A percentile compares a stretch with the other conserved stretches of the same genome.
Evolutionary conservation across 495 filamentous ascomycete genomes (phyloP).

Genomic region (Penicillium atrosanguineum): DNA sequence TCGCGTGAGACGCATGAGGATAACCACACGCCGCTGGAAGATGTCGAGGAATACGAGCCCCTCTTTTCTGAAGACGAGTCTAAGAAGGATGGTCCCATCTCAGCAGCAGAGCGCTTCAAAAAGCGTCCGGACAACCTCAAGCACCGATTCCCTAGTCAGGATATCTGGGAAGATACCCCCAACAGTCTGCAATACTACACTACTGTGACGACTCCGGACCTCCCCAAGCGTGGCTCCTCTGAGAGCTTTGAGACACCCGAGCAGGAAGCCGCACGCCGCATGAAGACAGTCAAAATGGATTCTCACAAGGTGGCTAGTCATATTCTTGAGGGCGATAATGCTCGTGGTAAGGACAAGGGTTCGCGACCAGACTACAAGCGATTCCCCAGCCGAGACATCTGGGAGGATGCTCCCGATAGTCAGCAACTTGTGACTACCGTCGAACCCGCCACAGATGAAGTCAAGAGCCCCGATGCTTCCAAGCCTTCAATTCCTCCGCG

Average conservation of each 20-base stretch:
- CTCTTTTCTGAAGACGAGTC: conserved; percentile 83
- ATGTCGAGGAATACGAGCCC: conserved; percentile 93
- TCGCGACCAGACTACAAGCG: conserved; percentile 57
- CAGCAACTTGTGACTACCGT: conserved; percentile 79
- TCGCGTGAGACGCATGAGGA: conserved; percentile 54
- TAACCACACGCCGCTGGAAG: conserved; percentile 70
- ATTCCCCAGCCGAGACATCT: conserved; percentile 93
- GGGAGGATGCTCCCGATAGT: conserved; percentile 92
- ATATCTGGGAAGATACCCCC: conserved; percentile 97
- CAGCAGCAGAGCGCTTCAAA: conserved; percentile 60
- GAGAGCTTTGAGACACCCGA: conserved; percentile 55
- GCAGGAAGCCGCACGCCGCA: conserved; percentile 51
- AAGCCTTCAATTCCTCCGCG: conserved; percentile 47
- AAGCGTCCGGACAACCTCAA: conserved; percentile 57
- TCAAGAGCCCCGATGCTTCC: conserved; percentile 37
- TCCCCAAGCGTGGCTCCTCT: conserved; percentile 26
- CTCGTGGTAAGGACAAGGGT: conserved; percentile 35
- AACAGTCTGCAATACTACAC: conserved; percentile 80
- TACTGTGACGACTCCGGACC: conserved; percentile 79
- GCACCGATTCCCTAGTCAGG: conserved; percentile 86
- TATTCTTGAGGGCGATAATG: conserved; percentile 32
- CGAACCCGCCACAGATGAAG: conserved; percentile 53
- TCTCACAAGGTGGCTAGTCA: conserved; percentile 45
- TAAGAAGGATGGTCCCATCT: conserved; percentile 54
- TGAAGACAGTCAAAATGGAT: conserved; percentile 45